These are phyloP conservation scores for Achaetomiella virescens DNA, from an alignment of 495 filamentous ascomycete species.

Conservation along the genomic window DNA sequence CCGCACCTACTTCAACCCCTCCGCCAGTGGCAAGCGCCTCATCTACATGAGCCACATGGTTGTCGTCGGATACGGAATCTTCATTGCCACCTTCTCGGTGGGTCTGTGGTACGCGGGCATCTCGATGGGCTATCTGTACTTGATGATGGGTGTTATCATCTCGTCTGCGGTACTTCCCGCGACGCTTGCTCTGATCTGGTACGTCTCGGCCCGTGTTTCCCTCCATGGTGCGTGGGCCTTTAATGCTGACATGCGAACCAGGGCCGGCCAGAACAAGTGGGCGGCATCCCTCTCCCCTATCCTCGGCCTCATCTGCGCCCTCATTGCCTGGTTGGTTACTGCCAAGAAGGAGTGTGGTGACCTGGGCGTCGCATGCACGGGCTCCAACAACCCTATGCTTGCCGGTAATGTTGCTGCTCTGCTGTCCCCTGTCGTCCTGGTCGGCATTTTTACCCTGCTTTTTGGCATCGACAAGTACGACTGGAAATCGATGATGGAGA, in stretches of 20 bases:
- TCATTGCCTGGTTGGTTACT: conserved; percentile 89
- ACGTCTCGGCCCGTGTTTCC: neutral
- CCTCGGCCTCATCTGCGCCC: conserved; percentile 66
- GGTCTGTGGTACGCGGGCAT: conserved; percentile 64
- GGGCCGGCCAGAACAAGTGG: conserved; percentile 73
- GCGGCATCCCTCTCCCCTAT: conserved; percentile 70
- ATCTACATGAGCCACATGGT: conserved; percentile 80
- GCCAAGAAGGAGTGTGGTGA: conserved; percentile 69
- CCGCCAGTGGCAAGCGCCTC: conserved; percentile 65
- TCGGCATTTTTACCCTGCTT: conserved; percentile 69
- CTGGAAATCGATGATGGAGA: conserved; percentile 78
- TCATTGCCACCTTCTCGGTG: conserved; percentile 81
- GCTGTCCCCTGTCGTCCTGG: conserved; percentile 70
- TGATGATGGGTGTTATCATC: conserved; percentile 91
- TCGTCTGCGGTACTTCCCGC: conserved; percentile 80
- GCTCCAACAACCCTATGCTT: conserved; percentile 82
- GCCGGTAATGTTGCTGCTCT: conserved; percentile 76
- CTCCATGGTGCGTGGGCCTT: neutral
- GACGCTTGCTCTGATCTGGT: conserved; percentile 68
- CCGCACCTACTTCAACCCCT: conserved; percentile 58
- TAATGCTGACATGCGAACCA: neutral
- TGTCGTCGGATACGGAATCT: conserved; percentile 68
- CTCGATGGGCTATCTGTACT: conserved; percentile 60
- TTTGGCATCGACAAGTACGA: conserved; percentile 81
- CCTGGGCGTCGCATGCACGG: conserved; percentile 69